Percentiles rank a stretch among this genome's conserved stretches.
Conservation (phyloP, 2,329 filamentous ascomycete species). For the Epichloe sibirici region DNA sequence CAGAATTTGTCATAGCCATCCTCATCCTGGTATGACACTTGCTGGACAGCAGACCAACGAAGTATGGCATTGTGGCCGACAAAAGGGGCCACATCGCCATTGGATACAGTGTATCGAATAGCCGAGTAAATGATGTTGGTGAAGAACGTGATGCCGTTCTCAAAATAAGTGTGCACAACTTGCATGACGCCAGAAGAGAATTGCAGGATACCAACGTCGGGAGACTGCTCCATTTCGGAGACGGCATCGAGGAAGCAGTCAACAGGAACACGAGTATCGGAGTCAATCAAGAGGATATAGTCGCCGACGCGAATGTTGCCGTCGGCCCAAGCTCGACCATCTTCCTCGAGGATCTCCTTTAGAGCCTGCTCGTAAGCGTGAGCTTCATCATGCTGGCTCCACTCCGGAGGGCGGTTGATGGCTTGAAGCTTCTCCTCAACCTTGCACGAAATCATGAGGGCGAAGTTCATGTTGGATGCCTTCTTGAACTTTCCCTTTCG, state of each 20-base stretch:
- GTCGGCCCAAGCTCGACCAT: conserved; percentile 66
- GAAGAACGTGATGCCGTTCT: conserved; percentile 59
- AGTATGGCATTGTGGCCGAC: conserved; percentile 72
- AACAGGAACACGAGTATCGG: conserved; percentile 63
- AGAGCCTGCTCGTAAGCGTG: conserved; percentile 53
- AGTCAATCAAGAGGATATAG: conserved; percentile 65
- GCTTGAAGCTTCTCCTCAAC: conserved; percentile 56
- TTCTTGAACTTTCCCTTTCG: conserved; percentile 58
- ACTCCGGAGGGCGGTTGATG: conserved; percentile 44
- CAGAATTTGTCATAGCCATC: conserved; percentile 69
- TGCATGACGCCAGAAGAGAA: conserved; percentile 71
- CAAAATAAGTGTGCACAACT: conserved; percentile 61
- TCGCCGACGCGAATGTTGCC: conserved; percentile 80
- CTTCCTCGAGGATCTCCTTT: conserved; percentile 52
- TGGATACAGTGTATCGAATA: conserved; percentile 65
- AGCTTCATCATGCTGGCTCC: conserved; percentile 58
- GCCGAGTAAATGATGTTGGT: conserved; percentile 66
- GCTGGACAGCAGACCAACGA: conserved; percentile 63
- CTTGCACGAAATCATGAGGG: conserved; percentile 53
- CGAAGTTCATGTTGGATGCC: conserved; percentile 64
- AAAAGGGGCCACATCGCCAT: conserved; percentile 66
- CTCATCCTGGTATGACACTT: conserved; percentile 57
- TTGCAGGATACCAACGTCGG: conserved; percentile 68
- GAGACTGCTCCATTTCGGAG: conserved; percentile 70
- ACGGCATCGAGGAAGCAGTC: conserved; percentile 71